Conservation (phyloP, 2,329 filamentous ascomycete species). For the Berkeleyomyces rouxiae region DNA sequence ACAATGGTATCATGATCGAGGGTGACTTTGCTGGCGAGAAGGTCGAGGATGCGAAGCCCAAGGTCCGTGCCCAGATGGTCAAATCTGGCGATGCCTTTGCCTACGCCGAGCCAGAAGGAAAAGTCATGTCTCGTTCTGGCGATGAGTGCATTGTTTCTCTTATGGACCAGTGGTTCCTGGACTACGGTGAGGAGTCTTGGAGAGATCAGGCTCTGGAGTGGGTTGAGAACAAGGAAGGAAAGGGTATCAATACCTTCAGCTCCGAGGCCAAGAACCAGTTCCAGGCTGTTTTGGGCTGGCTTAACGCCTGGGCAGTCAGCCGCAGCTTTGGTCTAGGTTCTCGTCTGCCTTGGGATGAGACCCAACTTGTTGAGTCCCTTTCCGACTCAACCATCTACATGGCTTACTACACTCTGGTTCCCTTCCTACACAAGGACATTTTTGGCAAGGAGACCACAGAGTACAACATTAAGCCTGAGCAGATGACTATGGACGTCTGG, state of each 20-base stretch:
- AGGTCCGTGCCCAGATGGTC: slow-evolving; percentile 64
- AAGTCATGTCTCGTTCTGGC: slow-evolving; percentile 74
- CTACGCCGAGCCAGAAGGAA: slow-evolving; percentile 84
- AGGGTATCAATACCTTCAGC: slow-evolving; percentile 65
- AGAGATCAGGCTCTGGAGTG: slow-evolving; percentile 56
- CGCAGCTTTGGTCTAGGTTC: slow-evolving; percentile 84
- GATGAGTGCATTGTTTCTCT: slow-evolving; percentile 88
- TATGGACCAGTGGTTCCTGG: slow-evolving; percentile 95
- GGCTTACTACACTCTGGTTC: slow-evolving; percentile 55
- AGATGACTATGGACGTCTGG: slow-evolving; percentile 92
- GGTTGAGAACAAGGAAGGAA: slow-evolving; percentile 49
- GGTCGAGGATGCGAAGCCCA: slow-evolving; percentile 73
- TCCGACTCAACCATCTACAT: slow-evolving; percentile 89
- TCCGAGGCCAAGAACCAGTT: slow-evolving; percentile 64
- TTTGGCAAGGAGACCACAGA: slow-evolving; percentile 60
- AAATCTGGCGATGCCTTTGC: slow-evolving; percentile 66
- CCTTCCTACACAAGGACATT: slow-evolving; percentile 61
- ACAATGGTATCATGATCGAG: slow-evolving; percentile 78
- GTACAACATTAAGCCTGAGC: slow-evolving; percentile 56
- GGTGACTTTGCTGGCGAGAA: slow-evolving; percentile 78
- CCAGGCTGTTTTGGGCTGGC: slow-evolving; percentile 74
- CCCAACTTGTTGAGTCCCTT: slow-evolving; percentile 82
- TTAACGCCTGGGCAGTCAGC: slow-evolving; percentile 90
- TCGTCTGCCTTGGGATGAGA: slow-evolving; percentile 82
- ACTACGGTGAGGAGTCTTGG: slow-evolving; percentile 88